These are phyloP conservation scores for Reutealis trisperma DNA, from an alignment of 345 rosid genomes.

Conservation along the genomic window DNA sequence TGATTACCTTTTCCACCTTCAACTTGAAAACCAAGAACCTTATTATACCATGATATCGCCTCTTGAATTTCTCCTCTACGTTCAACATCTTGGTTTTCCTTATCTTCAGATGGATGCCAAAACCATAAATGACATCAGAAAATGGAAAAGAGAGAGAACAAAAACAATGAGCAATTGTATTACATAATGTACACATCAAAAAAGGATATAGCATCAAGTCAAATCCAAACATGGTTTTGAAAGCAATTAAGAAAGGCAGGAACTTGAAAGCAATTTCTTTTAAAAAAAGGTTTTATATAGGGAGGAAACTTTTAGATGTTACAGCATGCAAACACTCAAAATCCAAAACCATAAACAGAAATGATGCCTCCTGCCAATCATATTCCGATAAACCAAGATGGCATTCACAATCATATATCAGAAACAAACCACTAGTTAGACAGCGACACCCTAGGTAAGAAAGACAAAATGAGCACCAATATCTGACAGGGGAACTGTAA, in stretches of 20 bases:
- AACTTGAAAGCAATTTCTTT: neutral
- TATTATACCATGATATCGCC: constrained; percentile 83
- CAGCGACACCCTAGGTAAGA: neutral
- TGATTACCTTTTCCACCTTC: constrained; percentile 84
- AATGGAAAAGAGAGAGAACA: neutral
- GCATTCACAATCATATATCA: neutral
- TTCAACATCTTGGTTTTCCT: constrained; percentile 42
- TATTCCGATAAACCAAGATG: neutral
- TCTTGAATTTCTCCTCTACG: constrained; percentile 50
- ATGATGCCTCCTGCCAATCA: neutral
- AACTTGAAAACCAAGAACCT: constrained; percentile 70
- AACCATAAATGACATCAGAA: constrained; percentile 32
- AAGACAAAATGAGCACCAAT: neutral
- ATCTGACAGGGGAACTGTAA: neutral
- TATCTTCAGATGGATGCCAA: constrained; percentile 47
- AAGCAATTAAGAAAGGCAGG: neutral
- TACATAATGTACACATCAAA: neutral
- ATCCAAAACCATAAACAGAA: neutral
- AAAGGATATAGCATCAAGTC: neutral
- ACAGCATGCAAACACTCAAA: neutral
- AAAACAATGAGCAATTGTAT: constrained; percentile 10
- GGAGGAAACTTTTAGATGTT: neutral
- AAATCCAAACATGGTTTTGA: neutral
- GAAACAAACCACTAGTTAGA: neutral
- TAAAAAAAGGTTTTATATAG: too few relatives aligned